phyloP scores from a whole-genome alignment of 2,329 filamentous ascomycete genomes.

The Erysiphe neolycopersici region DNA sequence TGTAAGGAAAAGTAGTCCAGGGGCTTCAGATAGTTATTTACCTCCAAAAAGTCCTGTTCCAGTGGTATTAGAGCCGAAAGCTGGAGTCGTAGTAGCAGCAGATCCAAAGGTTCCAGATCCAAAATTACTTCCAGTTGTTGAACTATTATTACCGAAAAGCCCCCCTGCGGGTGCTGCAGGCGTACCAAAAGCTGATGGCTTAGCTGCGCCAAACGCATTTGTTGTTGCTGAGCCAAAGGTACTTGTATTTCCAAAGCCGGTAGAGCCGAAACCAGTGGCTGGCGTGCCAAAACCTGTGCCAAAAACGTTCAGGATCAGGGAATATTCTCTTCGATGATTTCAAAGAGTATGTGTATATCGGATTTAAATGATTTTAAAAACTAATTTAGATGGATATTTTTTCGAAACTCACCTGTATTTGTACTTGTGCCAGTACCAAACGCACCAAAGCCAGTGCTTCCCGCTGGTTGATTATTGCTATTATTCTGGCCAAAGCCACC shows the following conservation, averaged over 20 bases:
- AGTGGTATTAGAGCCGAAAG: slow-evolving; percentile 8
- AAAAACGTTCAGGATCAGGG: slow-evolving; percentile 10
- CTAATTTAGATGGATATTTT: too few relatives aligned
- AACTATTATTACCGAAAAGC: slow-evolving; percentile 22
- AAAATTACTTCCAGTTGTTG: slow-evolving; percentile 11
- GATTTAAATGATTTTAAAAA: background rate
- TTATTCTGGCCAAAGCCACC: slow-evolving; percentile 34
- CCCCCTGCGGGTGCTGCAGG: slow-evolving; percentile 18
- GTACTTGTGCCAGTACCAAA: slow-evolving; percentile 22
- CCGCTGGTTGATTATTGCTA: slow-evolving; percentile 17
- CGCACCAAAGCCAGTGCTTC: slow-evolving; percentile 9
- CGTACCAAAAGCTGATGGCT: slow-evolving; percentile 21
- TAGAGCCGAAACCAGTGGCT: slow-evolving; percentile 16
- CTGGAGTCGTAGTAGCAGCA: slow-evolving; percentile 9
- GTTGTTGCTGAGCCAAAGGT: slow-evolving; percentile 20
- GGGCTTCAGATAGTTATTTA: slow-evolving; percentile 1
- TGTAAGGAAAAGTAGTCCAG: slow-evolving; percentile 6
- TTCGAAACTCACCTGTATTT: slow-evolving; percentile 13
- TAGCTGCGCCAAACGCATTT: slow-evolving; percentile 13
- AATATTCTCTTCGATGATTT: slow-evolving; percentile 6
- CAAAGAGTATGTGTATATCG: background rate
- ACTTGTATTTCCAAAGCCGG: slow-evolving; percentile 15
- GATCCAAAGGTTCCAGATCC: slow-evolving; percentile 20
- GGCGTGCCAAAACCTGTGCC: slow-evolving; percentile 19
- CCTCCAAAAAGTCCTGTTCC: slow-evolving; percentile 11